Base-by-base conservation (phyloP, 306 rosid genomes). In the Lathyrus sativus region DNA sequence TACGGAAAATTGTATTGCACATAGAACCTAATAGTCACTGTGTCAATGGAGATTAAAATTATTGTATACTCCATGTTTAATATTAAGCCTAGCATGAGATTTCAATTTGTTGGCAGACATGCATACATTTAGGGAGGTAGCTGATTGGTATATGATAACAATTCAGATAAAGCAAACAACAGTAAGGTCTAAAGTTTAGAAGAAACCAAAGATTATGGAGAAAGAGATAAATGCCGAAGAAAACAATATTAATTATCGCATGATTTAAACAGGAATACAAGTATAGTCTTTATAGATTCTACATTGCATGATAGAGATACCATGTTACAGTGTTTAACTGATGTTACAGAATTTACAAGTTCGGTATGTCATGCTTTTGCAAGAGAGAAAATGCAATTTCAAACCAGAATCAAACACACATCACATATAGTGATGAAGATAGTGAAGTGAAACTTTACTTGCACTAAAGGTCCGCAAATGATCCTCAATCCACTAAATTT, bases 391-490 rank as follows among this genome's bases (percentile, higher is more conserved):
- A 26, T 53, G 81, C 72, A 55, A 54, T 22, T 13, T 11, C 51
- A 43, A 57, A 44, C 60, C 17, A 22, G 38, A 68, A 48, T 24
- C 26, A 13, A 29, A 42, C 9, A n/a, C 51, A 43, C 15, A 38
- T 41, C 43, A 65, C 38, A 5, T 50, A 19, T 31, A 46, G 31
- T 13, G 43, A 41, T 12, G 37, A 38, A 67, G 44, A 49, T 69
- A 73, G 51, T 65, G 15, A 63, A 69, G 42, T 55, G 57, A 74
- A 55, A 62, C 14, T n/a, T 38, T 37, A 29, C 43, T 45, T 50
- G 74, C 48, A 58, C 4, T 12, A 14, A 55, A 60, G 68, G 41
- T 69, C 58, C 37, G 28, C 1, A 35, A 35, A 57, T 6, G 17
- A 63, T 42, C 66, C 39, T 35, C 13, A 24, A 55, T 37, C 29